These are phyloP conservation scores for Pseudogymnoascus sp. DNA, from an alignment of 2,329 filamentous ascomycete genomes.

Conservation along the genomic window DNA sequence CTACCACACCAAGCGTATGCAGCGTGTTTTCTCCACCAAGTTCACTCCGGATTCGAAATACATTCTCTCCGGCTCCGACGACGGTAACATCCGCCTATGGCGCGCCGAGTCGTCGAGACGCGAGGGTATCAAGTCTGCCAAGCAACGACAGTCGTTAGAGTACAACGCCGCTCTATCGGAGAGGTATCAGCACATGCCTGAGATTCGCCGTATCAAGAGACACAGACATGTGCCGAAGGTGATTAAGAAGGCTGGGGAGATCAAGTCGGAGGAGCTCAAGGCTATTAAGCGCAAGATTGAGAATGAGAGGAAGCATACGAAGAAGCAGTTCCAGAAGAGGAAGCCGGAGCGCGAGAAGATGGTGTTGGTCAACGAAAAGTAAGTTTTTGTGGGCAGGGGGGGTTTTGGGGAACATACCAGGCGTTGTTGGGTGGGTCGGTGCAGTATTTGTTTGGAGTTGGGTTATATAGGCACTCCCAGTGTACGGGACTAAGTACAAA, in stretches of 20 bases:
- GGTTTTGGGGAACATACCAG: conserved; percentile 3
- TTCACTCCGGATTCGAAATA: conserved; percentile 90
- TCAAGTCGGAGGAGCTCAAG: conserved; percentile 82
- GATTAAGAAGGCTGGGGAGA: conserved; percentile 91
- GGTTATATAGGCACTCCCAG: neutral
- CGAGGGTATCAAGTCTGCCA: conserved; percentile 75
- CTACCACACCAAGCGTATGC: conserved; percentile 97
- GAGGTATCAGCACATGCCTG: conserved; percentile 90
- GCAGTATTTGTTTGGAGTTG: conserved; percentile 6
- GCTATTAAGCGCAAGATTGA: conserved; percentile 86
- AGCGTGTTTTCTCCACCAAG: conserved; percentile 75
- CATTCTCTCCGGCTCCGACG: conserved; percentile 82
- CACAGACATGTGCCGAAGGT: conserved; percentile 88
- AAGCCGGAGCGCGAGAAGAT: conserved; percentile 87
- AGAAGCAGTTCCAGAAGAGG: conserved; percentile 67
- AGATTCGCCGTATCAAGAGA: conserved; percentile 80
- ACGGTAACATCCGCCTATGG: conserved; percentile 88
- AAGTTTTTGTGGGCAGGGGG: conserved; percentile 25
- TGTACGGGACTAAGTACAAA: conserved; percentile 7
- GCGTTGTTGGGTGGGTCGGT: neutral
- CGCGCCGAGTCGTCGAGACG: conserved; percentile 75
- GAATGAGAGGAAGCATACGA: conserved; percentile 86
- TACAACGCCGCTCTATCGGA: conserved; percentile 81
- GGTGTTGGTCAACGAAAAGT: conserved; percentile 60
- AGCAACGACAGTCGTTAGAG: conserved; percentile 79